Percentiles rank a stretch among this genome's conserved stretches.
These are phyloP conservation scores for Poa pratensis DNA, from an alignment of 176 grass and related monocot species.

Conservation along the genomic window DNA sequence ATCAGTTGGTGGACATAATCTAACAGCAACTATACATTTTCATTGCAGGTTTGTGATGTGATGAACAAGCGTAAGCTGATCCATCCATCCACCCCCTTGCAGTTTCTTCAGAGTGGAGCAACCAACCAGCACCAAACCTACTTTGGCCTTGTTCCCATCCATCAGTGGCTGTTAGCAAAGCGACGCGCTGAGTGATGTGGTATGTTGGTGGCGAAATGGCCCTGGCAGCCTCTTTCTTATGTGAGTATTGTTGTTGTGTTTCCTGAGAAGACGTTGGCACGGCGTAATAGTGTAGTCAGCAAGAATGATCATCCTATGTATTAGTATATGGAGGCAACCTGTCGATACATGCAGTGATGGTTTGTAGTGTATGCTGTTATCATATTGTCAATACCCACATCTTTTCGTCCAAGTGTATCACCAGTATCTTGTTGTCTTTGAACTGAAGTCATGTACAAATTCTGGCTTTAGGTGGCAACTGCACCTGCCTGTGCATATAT, in stretches of 20 bases:
- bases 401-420: constrained; percentile 33
- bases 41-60: constrained; percentile 68
- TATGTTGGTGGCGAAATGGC: constrained; percentile 39
- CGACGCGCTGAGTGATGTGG: constrained; percentile 41
- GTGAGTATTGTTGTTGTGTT: constrained; percentile 50
- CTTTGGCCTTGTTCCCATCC: constrained; percentile 37
- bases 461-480: neutral
- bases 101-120: constrained; percentile 46
- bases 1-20: neutral
- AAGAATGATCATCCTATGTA: constrained; percentile 96
- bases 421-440: constrained; percentile 21
- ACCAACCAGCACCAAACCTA: constrained; percentile 42
- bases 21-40: constrained; percentile 10
- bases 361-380: constrained; percentile 67
- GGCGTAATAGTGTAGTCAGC: constrained; percentile 43
- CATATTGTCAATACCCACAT: constrained; percentile 51
- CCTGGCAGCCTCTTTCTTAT: constrained; percentile 37
- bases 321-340: constrained; percentile 82
- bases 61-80: constrained; percentile 70
- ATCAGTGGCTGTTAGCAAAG: constrained; percentile 43
- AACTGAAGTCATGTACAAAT: neutral
- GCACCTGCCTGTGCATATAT: constrained; percentile 9
- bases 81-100: constrained; percentile 60
- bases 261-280: constrained; percentile 31
- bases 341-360: constrained; percentile 90